Conservation (phyloP, 1,284 basidiomycete species). For the Leccinum holopus region DNA sequence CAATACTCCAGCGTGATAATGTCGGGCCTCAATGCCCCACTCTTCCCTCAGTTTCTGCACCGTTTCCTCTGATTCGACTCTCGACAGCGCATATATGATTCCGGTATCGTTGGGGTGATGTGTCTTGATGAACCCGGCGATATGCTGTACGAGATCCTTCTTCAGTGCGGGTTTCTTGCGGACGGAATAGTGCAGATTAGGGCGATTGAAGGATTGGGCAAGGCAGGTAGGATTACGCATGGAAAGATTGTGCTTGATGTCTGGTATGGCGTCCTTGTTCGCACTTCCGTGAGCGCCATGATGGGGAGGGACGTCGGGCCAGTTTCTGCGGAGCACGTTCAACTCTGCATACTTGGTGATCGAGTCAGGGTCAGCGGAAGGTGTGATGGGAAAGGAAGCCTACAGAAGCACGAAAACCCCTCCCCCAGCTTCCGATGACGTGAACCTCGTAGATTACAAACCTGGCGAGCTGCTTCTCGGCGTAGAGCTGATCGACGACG, state of each 20-base stretch:
- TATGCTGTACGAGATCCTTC: slow-evolving; percentile 59
- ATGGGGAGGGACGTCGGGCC: slow-evolving; percentile 82
- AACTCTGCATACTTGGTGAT: slow-evolving; percentile 63
- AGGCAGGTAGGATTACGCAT: slow-evolving; percentile 62
- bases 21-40: slow-evolving; percentile 63
- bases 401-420: slow-evolving; percentile 78
- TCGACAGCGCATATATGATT: slow-evolving; percentile 83
- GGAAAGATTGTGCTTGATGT: slow-evolving; percentile 75
- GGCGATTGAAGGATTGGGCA: slow-evolving; percentile 88
- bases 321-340: slow-evolving; percentile 67
- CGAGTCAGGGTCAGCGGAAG: slow-evolving; percentile 8
- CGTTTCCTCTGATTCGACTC: slow-evolving; percentile 76
- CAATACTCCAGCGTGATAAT: slow-evolving; percentile 86
- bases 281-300: slow-evolving; percentile 98
- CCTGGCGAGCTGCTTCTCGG: slow-evolving; percentile 64
- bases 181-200: slow-evolving; percentile 86
- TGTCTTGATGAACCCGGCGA: slow-evolving; percentile 68
- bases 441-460: slow-evolving; percentile 98
- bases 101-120: slow-evolving; percentile 68
- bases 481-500: slow-evolving; percentile 60
- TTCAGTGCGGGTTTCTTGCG: slow-evolving; percentile 50
- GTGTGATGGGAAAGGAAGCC: slow-evolving; percentile 27
- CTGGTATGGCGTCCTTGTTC: slow-evolving; percentile 70
- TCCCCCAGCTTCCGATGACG: slow-evolving; percentile 85
- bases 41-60: slow-evolving; percentile 63